Conservation (phyloP, 73 alveolate species). For the Paramecium pentaurelia region DNA sequence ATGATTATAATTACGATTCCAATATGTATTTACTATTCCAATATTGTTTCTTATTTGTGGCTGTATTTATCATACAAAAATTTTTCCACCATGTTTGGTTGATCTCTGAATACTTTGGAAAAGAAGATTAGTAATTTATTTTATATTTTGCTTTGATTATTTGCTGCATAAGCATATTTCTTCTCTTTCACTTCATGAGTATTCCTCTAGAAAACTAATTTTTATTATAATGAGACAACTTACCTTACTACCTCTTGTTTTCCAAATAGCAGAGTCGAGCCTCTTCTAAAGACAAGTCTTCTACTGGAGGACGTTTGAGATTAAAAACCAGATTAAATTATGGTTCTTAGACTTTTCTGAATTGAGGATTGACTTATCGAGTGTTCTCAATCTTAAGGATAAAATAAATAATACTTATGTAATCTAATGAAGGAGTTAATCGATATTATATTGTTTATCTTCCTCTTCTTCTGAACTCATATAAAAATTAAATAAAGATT, state of each 20-base stretch:
- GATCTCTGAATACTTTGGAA: background rate
- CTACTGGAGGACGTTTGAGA: background rate
- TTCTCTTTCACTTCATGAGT: background rate
- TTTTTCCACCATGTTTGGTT: background rate
- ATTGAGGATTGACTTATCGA: background rate
- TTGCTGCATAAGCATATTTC: background rate
- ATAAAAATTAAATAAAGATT: slow-evolving; percentile 29
- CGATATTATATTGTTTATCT: background rate
- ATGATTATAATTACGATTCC: background rate
- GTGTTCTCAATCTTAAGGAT: slow-evolving; percentile 23
- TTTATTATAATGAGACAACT: background rate
- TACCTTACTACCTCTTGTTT: background rate
- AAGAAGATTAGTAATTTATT: background rate
- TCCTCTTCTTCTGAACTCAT: slow-evolving; percentile 37
- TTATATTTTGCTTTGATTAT: background rate
- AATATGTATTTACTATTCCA: background rate
- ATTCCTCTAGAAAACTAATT: background rate
- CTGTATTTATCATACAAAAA: background rate
- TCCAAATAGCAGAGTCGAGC: background rate
- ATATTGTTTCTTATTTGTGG: background rate
- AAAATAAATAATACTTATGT: background rate
- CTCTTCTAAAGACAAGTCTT: slow-evolving; percentile 8
- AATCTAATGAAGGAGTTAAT: background rate
- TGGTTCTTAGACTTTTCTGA: background rate
- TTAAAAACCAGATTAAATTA: background rate